Conservation (phyloP, 345 rosid species). For the Lepidium aucheri region DNA sequence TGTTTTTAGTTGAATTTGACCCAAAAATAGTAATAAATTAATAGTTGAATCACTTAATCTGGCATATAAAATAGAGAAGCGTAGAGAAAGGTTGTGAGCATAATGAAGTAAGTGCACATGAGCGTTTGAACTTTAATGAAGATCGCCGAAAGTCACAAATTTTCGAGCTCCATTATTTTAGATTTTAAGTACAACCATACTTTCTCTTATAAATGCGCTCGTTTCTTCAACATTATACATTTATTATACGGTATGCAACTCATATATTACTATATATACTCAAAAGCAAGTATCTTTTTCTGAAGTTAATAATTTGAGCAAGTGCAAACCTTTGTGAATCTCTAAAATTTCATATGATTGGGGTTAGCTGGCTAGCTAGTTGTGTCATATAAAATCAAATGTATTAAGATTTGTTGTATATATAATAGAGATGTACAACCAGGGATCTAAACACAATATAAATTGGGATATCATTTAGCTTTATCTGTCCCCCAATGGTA, state of each 20-base stretch:
- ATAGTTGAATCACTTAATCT: too few species aligned
- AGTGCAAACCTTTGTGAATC: conserved; percentile 10
- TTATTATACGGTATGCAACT: conserved; percentile 8
- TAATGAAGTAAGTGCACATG: conserved; percentile 27
- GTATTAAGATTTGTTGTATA: background rate
- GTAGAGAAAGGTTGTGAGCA: conserved; percentile 4
- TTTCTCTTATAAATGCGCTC: conserved; percentile 1
- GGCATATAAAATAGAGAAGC: background rate
- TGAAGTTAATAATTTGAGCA: background rate
- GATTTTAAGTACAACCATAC: conserved; percentile 9
- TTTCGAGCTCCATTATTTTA: background rate
- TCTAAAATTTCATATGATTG: conserved; percentile 13
- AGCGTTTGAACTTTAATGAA: conserved; percentile 7
- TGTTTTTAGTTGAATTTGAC: too few species aligned
- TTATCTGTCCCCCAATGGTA: too few species aligned
- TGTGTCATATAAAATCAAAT: conserved; percentile 9
- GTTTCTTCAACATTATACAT: background rate
- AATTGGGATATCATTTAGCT: too few species aligned
- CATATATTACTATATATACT: background rate
- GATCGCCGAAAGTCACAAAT: conserved; percentile 21
- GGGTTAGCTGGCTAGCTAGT: conserved; percentile 12
- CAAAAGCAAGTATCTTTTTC: conserved; percentile 8
- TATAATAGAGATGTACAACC: too few species aligned
- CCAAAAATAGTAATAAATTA: too few species aligned
- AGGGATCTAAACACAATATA: too few species aligned